A percentile compares a stretch with the other conserved stretches of the same genome.
Evolutionary conservation across 2,329 filamentous ascomycete genomes (phyloP).

Genomic region (Amesomyces nigricolor): DNA sequence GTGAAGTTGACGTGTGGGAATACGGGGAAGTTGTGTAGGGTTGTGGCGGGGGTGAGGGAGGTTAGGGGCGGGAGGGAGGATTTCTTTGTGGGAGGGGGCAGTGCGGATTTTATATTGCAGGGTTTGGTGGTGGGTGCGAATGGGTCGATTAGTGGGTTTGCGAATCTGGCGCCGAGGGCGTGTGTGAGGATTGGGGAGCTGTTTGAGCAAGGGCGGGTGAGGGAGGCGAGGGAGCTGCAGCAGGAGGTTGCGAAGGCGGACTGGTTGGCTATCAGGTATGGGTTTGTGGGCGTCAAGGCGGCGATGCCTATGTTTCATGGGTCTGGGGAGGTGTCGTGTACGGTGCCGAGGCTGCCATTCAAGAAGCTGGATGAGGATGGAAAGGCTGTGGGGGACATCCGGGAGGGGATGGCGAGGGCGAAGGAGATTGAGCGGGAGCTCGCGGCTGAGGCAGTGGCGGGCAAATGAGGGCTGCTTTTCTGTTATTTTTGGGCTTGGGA

Average conservation of each 20-base stretch:
- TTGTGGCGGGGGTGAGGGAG: constrained; percentile 39
- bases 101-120: constrained; percentile 68
- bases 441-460: constrained; percentile 21
- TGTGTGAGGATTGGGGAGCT: constrained; percentile 57
- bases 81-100: constrained; percentile 68
- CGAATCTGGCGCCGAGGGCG: constrained; percentile 59
- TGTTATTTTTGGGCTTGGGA: no score
- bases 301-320: constrained; percentile 38
- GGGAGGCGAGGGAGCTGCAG: constrained; percentile 57
- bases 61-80: constrained; percentile 19
- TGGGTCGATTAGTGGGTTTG: constrained; percentile 66
- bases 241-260: constrained; percentile 40
- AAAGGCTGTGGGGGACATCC: constrained; percentile 34
- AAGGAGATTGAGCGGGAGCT: constrained; percentile 32
- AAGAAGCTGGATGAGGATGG: constrained; percentile 31
- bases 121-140: constrained; percentile 63
- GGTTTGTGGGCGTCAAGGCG: constrained; percentile 45
- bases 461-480: neutral
- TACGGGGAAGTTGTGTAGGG: constrained; percentile 52
- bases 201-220: constrained; percentile 50
- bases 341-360: constrained; percentile 38
- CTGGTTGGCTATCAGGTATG: constrained; percentile 44
- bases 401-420: constrained; percentile 29
- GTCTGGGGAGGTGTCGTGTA: constrained; percentile 30
- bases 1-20: constrained; percentile 52